Evolutionary conservation across 1,284 basidiomycete genomes (phyloP), one percentile per base, ranked within the genome.

Genomic region (Exsudoporus floridanus): DNA sequence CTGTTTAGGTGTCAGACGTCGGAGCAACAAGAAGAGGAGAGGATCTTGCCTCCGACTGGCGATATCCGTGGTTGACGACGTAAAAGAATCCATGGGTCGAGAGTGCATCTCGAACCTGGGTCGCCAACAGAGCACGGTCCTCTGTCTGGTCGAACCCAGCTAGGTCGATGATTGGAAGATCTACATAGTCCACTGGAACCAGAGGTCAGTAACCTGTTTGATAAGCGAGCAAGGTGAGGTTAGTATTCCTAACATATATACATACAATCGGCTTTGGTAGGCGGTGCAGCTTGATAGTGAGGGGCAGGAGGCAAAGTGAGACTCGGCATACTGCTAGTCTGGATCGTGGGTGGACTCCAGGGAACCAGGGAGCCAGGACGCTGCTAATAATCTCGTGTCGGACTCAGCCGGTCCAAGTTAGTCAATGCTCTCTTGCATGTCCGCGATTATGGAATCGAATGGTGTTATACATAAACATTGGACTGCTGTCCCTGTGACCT

Each of bases 141-240:
- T 80, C 78, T 0, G 70, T 65, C 0, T 74, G 82, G 14, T 63
- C 57, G n/a, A 74, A 74, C 49, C 77, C 77, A 28, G 81, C 73
- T 10, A 90, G 67, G 62, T 90, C 87, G 51, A 90, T 78, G 46
- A 81, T 74, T 14, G 82, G 76, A 18, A 90, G 75, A 39, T 86
- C 78, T 1, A 83, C 88, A 73, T 82, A 88, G 38, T 86, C 79
- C 66, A 86, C 84, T 86, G 30, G 18, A 41, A 36, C 10, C 30
- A 31, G 25, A 12, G 14, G 14, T 49, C 4, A 53, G 19, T 7
- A 10, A 2, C 8, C n/a, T 9, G 4, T 6, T 18, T 5, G 19
- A 38, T 27, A 6, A 28, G 27, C 10, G n/a, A 28, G 21, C 14
- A 28, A 19, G 4, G 7, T 21, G 19, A 8, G 25, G 3, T 38